Base-by-base conservation (phyloP, 768 basidiomycete genomes). In the Lanmaoa pseudosensibilis region DNA sequence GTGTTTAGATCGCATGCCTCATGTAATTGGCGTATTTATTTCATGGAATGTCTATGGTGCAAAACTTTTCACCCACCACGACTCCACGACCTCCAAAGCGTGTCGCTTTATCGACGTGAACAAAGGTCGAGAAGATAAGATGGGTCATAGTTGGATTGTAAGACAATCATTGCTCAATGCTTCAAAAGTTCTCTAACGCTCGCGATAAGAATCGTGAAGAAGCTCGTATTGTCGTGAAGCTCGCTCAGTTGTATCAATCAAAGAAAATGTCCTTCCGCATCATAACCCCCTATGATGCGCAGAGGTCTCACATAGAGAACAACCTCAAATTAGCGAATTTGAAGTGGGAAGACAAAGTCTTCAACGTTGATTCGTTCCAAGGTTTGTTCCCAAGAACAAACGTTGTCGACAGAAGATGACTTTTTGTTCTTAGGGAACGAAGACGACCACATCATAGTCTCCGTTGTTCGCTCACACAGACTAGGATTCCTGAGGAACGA, bases 361-460 rank as follows among this genome's bases (percentile, higher is more conserved):
- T 88, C 74, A 89, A 88, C 60, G 83, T 91, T 11, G 90, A 91
- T 66, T 83, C 85, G 5, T 91, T 90, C 65, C 89, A 90, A 83
- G 90, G 90, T 89, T 56, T 21, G 69, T 59, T 34, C 15, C n/a
- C 25, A 36, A 44, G 59, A 16, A 52, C 30, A 37, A 25, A 23
- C 3, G 25, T 52, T 57, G 12, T 19, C 55, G 21, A 49, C 45
- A 43, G 32, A 48, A 10, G 5, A 37, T 71, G 52, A 71, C 62
- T 25, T 23, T n/a, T 44, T 9, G 3, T 19, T 40, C 9, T 5
- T 55, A 92, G 91, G 91, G 39, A 93, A 92, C 74, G 92, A 93
- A 67, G 86, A 85, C 52, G 84, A 92, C 46, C 79, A 80, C 43
- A 84, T 92, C 51, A 80, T 92, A 50, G 72, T 92, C 34, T 91